Percentiles rank a stretch among this genome's conserved stretches.
These are phyloP conservation scores for Umbelopsis sp. DNA, from an alignment of 371 early-diverging fungal genomes.

Conservation along the genomic window DNA sequence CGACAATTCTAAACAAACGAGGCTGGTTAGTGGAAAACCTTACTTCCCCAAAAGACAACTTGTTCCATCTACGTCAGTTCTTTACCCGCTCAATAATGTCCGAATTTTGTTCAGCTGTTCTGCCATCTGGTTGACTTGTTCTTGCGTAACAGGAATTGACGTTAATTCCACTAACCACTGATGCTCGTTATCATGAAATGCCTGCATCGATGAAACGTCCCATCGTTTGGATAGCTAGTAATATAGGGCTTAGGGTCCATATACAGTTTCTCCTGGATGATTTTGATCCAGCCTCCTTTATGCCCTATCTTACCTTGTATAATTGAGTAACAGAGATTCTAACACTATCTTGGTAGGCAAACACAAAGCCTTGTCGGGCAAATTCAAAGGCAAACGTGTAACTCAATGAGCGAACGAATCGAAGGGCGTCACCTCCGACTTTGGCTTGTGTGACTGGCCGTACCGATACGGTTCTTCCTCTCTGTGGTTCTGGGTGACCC, in stretches of 20 bases:
- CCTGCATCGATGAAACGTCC: constrained; percentile 33
- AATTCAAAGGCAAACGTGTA: constrained; percentile 54
- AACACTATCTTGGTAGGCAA: constrained; percentile 45
- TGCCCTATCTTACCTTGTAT: constrained; percentile 35
- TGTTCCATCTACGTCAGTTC: not conserved
- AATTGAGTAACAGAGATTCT: constrained; percentile 44
- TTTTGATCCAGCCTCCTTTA: too few species aligned
- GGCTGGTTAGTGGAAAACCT: not conserved
- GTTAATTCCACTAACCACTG: constrained; percentile 52
- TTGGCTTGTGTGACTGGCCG: constrained; percentile 50
- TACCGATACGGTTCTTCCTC: constrained; percentile 48
- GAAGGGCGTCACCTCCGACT: constrained; percentile 50
- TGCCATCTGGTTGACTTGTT: constrained; percentile 53
- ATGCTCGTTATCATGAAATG: constrained; percentile 32
- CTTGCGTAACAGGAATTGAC: constrained; percentile 45
- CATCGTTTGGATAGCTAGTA: constrained; percentile 40
- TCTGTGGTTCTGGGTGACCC: constrained; percentile 53
- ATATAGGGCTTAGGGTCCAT: not conserved
- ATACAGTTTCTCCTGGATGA: too few species aligned
- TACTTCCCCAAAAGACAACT: not conserved
- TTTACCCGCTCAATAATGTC: constrained; percentile 45
- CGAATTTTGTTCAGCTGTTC: constrained; percentile 49
- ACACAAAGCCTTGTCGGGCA: constrained; percentile 45
- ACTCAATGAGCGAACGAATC: constrained; percentile 51
- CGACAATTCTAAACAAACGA: constrained; percentile 34